Evolutionary conservation across 2,329 filamentous ascomycete species (phyloP).

Genomic region (Dactylonectria estremocensis): DNA sequence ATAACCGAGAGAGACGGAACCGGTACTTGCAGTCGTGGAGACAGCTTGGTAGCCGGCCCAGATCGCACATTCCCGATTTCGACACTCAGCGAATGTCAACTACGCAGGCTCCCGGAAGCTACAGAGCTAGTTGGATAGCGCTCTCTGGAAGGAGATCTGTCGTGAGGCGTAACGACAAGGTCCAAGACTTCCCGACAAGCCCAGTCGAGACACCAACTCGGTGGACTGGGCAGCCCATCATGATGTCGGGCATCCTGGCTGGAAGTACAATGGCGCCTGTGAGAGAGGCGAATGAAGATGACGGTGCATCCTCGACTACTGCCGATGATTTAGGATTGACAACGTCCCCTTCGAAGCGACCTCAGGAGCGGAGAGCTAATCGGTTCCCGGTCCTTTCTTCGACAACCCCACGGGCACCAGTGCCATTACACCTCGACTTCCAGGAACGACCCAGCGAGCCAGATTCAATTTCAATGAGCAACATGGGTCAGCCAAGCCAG

Average conservation of each 20-base stretch:
- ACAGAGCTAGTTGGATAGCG: constrained; percentile 47
- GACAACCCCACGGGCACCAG: constrained; percentile 60
- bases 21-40: constrained; percentile 53
- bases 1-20: constrained; percentile 51
- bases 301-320: constrained; percentile 40
- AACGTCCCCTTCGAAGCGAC: constrained; percentile 41
- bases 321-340: constrained; percentile 42
- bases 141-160: constrained; percentile 46
- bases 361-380: constrained; percentile 37
- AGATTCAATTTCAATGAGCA: constrained; percentile 12
- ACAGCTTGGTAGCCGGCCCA: constrained; percentile 37
- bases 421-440: constrained; percentile 60
- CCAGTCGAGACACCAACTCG: constrained; percentile 62
- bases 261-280: constrained; percentile 51
- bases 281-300: constrained; percentile 51
- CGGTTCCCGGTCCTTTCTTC: constrained; percentile 51
- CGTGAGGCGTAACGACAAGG: constrained; percentile 41
- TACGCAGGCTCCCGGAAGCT: constrained; percentile 29
- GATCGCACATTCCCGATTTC: constrained; percentile 22
- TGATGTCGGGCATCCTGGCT: constrained; percentile 52
- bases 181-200: constrained; percentile 39
- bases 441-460: constrained; percentile 40
- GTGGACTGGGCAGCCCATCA: constrained; percentile 60
- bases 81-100: constrained; percentile 32
- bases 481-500: constrained; percentile 13